Evolutionary conservation across 495 filamentous ascomycete genomes (phyloP).

Genomic region (Penicillium dipodomyicola): DNA sequence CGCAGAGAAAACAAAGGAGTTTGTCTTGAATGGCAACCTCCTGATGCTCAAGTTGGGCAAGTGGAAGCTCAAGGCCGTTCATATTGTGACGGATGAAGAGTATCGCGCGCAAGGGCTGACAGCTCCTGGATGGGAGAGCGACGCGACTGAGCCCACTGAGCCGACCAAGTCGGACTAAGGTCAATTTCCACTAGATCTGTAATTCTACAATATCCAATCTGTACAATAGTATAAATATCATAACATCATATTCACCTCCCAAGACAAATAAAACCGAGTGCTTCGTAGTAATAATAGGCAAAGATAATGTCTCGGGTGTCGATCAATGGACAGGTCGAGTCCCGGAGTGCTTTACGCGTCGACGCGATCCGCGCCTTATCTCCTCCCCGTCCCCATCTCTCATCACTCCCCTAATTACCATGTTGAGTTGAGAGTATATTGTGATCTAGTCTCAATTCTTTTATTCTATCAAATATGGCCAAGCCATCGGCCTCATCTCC

Average conservation of each 20-base stretch:
- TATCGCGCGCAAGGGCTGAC: conserved; percentile 48
- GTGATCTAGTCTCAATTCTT: not conserved
- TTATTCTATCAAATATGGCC: conserved; percentile 27
- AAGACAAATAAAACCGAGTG: not conserved
- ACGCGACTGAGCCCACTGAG: conserved; percentile 11
- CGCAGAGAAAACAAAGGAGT: conserved; percentile 55
- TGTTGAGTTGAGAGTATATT: conserved; percentile 6
- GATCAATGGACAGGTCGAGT: conserved; percentile 10
- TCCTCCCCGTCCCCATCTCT: conserved; percentile 5
- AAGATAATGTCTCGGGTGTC: not conserved
- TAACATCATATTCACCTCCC: not conserved
- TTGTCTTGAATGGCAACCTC: conserved; percentile 59
- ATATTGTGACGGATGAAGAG: conserved; percentile 69
- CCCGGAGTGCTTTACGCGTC: conserved; percentile 38
- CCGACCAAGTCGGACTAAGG: conserved; percentile 10
- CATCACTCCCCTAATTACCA: conserved; percentile 5
- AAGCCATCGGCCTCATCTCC: conserved; percentile 41
- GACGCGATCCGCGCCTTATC: conserved; percentile 36
- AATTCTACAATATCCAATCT: conserved; percentile 20
- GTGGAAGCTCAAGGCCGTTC: conserved; percentile 71
- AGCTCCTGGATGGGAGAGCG: conserved; percentile 43
- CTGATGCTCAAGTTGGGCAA: conserved; percentile 76
- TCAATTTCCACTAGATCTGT: conserved; percentile 22
- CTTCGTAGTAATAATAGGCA: not conserved
- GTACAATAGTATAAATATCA: conserved; percentile 21